Base-by-base conservation (phyloP, 805 yeast genomes). In the Saturnispora sekii region DNA sequence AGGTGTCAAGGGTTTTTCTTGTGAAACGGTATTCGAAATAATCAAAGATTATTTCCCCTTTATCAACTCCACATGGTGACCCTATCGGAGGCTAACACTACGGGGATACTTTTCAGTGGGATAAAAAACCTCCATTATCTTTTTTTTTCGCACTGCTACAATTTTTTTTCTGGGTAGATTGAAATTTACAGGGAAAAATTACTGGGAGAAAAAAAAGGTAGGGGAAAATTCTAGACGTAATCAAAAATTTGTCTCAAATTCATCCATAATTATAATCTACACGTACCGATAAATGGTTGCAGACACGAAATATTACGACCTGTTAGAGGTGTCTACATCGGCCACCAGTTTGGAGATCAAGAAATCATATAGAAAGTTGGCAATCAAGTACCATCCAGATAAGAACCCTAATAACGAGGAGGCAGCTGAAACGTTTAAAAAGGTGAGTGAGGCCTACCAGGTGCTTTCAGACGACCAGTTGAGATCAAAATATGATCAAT, bases 381-480 rank as follows among this genome's bases (percentile, higher is more conserved):
- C 97, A 7, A 83, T 90, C 63, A 72, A 70, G 47, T 84, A 85
- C 41, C 98, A 90, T 62, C 98, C 98, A 1, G 98, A 93, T 62
- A 93, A 93, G 68, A 87, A 90, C 58, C 96, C 95, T n/a, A 80
- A 84, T 56, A 95, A 93, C 60, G 94, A 93, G 35, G 74, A 76
- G 10, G 98, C 98, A 12, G 87, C 90, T 11, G 77, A 74, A 41
- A 80, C 82, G 55, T 93, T 93, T 64, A 96, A 93, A 64, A 84
- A 76, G 49, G 67, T 75, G 35, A 72, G 76, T 26, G 78, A 76
- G 53, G 90, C 90, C 0, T 84, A 83, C 54, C 88, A 84, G 52
- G 85, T 93, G 0, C 66, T 93, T 48, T 82, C 83, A 56, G 93
- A 93, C 60, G 68, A 75, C 0, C 74, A 72, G 8, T 64, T 83